phyloP scores from a whole-genome alignment of 2,329 filamentous ascomycete genomes.

The Lasiodiplodia sp. region DNA sequence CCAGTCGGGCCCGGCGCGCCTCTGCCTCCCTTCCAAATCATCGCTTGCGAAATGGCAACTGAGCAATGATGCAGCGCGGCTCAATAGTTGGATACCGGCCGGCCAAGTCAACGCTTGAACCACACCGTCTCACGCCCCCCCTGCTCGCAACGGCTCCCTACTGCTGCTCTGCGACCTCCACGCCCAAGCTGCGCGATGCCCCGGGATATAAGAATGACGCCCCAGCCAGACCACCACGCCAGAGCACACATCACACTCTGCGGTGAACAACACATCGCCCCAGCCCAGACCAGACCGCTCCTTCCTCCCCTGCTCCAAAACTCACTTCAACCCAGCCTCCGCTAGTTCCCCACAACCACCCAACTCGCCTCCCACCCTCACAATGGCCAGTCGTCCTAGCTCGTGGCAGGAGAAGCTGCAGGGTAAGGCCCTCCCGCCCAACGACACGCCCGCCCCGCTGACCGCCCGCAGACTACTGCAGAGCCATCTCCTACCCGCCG shows the following conservation, averaged over 20 bases:
- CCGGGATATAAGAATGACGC: slow-evolving; percentile 25
- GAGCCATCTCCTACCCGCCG: slow-evolving; percentile 36
- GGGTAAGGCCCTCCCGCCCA: slow-evolving; percentile 35
- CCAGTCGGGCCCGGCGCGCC: slow-evolving; percentile 12
- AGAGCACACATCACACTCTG: slow-evolving; percentile 32
- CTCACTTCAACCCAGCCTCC: slow-evolving; percentile 15
- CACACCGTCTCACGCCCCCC: slow-evolving; percentile 30
- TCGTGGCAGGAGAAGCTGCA: slow-evolving; percentile 37
- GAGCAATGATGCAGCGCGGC: slow-evolving; percentile 27
- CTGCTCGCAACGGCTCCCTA: slow-evolving; percentile 22
- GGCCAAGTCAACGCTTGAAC: slow-evolving; percentile 31
- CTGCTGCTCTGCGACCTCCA: neutral
- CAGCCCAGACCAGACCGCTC: slow-evolving; percentile 13
- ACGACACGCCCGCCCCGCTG: slow-evolving; percentile 25
- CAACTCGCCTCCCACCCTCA: slow-evolving; percentile 6
- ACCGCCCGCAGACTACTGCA: slow-evolving; percentile 43
- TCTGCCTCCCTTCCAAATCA: slow-evolving; percentile 29
- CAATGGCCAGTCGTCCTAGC: slow-evolving; percentile 30
- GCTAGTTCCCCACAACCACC: slow-evolving; percentile 24
- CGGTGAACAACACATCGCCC: slow-evolving; percentile 19
- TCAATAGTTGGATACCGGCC: slow-evolving; percentile 30
- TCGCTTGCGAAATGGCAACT: slow-evolving; percentile 11
- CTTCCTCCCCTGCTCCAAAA: slow-evolving; percentile 24
- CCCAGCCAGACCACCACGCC: slow-evolving; percentile 31
- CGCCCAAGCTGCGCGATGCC: neutral